These are phyloP conservation scores for Neurospora africana DNA, from an alignment of 495 filamentous ascomycete genomes.

Conservation along the genomic window DNA sequence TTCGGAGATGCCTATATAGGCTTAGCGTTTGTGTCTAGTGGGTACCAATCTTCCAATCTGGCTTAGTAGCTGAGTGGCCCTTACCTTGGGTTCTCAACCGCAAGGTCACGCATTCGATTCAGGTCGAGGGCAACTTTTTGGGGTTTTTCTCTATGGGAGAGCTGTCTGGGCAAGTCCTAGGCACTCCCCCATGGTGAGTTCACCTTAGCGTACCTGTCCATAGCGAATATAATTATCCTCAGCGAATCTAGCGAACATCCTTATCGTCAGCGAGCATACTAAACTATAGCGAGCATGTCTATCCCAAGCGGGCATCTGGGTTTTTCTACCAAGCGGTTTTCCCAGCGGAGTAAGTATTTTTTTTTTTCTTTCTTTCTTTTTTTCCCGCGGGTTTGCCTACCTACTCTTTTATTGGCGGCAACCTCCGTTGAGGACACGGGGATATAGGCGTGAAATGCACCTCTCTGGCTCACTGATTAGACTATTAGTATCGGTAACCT, in stretches of 20 bases:
- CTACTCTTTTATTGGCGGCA: too few species aligned
- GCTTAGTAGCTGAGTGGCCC: neutral
- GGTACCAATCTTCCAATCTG: neutral
- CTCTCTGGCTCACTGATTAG: too few species aligned
- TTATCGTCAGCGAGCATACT: neutral
- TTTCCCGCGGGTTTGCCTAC: neutral
- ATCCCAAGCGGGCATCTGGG: neutral
- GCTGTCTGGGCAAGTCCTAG: neutral
- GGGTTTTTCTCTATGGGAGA: neutral
- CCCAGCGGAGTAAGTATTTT: neutral
- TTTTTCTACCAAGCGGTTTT: neutral
- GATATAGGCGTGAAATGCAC: too few species aligned
- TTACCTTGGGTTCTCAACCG: neutral
- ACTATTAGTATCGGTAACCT: too few species aligned
- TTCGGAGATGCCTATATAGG: neutral
- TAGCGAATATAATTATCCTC: neutral
- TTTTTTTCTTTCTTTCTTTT: neutral
- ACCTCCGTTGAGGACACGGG: too few species aligned
- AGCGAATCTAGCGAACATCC: neutral
- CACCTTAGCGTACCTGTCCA: neutral
- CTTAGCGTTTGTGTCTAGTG: neutral
- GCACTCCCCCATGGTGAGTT: neutral
- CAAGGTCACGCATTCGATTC: neutral
- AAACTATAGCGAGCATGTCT: neutral
- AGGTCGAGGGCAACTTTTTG: neutral